Evolutionary conservation across 108 stramenopile genomes (phyloP), one percentile per base, ranked within the genome.

Genomic region (Parietichytrium sp.): DNA sequence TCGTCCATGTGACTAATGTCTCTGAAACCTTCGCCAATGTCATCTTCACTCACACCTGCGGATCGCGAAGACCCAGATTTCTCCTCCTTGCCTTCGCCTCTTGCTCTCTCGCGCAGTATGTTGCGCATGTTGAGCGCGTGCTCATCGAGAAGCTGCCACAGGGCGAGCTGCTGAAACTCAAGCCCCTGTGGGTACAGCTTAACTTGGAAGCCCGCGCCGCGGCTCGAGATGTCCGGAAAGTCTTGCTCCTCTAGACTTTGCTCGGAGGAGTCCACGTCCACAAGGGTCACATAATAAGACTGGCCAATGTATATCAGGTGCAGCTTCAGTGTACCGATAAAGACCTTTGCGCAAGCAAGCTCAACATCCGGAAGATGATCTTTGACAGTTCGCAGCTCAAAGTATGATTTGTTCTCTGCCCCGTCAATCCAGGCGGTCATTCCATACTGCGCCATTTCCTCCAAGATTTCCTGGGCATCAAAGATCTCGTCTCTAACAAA

Each of bases 261-360:
- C 20, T 72, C 61, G 29, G 61, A 6, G 42, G 61, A 33, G 0
- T n/a, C 25, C 38, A 42, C 61, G 42, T 72, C 61, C 6, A 42
- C 61, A n/a, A 72, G 38, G 1, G 61, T 72, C 38, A 33, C 36
- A 45, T 72, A 72, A 42, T 72, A 72, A 18, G 61, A 72, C 1
- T 42, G 38, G 15, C 45, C 38, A 12, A 72, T 33, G 42, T 45
- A 72, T n/a, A 72, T 72, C 20, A 72, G 38, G 61, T 72, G 61
- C 3, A 72, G 42, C 61, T 72, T 72, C 20, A 72, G 42, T 13
- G 36, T 42, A 8, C 61, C 61, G 16, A 72, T 25, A 20, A 72
- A 72, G 61, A 72, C 38, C 42, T 72, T 72, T n/a, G 61, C 61
- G 61, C 61, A 72, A 47, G 61, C 61, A 6, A 72, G 61, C 61